Evolutionary conservation across 2,329 filamentous ascomycete species (phyloP), one percentile per base, ranked within the genome.

Genomic region (Penicillium sp.): DNA sequence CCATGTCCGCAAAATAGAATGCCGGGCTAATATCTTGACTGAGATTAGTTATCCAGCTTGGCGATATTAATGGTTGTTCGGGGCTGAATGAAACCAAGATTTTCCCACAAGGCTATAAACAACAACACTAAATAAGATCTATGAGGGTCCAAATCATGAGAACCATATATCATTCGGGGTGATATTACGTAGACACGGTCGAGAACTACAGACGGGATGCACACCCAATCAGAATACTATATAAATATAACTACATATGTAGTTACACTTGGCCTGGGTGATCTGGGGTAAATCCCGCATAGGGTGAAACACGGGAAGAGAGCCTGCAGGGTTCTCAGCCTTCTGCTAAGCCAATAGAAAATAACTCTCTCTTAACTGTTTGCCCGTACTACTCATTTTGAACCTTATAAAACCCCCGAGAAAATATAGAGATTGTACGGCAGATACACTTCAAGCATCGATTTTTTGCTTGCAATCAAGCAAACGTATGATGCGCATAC

Each of bases 1-100:
- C 62, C 25, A 69, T 37, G 41, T 65, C 62, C 31, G 58, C 49
- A 35, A 58, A 47, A 26, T 58, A 59, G 2, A 59, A 59, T 31
- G 51, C 31, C 2, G 63, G 59, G 36, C 61, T 62, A 16, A 47
- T 57, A 51, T 63, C 57, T 31, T 61, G 46, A 4, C 50, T 42
- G 5, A 57, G n/a, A 8, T 50, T 51, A 7, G 47, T 48, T 14
- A 55, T 41, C 46, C 55, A 66, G 8, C 28, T 49, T 4, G 30
- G 11, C 11, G 30, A 31, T 31, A 12, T 12, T 31, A 11, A 31
- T 31, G 30, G 30, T 10, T 31, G 10, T 30, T 31, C 12, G 4
- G 28, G 28, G 30, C 30, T 31, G 10, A 31, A 31, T 22, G 30
- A 11, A 31, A 12, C 12, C 28, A 12, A 31, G 3, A 16, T 35